Evolutionary conservation across 2,329 filamentous ascomycete genomes (phyloP).

Genomic region (Paecilomyces sp.): DNA sequence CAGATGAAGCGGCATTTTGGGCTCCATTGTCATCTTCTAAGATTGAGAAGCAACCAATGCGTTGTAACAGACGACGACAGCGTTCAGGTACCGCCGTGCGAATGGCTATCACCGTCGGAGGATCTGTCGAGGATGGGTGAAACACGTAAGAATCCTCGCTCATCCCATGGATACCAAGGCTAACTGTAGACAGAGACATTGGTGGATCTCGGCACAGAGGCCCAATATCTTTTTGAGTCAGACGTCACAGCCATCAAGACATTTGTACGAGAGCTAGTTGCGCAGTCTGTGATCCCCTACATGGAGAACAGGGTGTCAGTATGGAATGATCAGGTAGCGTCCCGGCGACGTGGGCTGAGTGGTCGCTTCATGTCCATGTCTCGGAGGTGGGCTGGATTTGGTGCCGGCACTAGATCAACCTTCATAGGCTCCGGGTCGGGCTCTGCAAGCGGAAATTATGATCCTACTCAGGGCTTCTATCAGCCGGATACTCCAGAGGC

Average conservation of each 20-base stretch:
- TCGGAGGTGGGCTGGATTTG: slow-evolving; percentile 81
- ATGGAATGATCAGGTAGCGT: slow-evolving; percentile 97
- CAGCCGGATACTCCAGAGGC: slow-evolving; percentile 78
- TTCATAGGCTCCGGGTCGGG: slow-evolving; percentile 41
- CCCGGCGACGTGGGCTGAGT: slow-evolving; percentile 75
- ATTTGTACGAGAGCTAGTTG: slow-evolving; percentile 90
- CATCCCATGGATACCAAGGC: not conserved
- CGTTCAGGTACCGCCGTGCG: slow-evolving; percentile 68
- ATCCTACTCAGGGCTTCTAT: slow-evolving; percentile 72
- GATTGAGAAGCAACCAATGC: slow-evolving; percentile 77
- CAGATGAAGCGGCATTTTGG: slow-evolving; percentile 99
- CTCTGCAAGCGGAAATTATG: slow-evolving; percentile 58
- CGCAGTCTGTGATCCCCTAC: slow-evolving; percentile 85
- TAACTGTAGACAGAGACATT: slow-evolving; percentile 27
- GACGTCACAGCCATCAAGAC: slow-evolving; percentile 81
- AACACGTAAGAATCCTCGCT: slow-evolving; percentile 40
- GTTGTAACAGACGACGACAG: slow-evolving; percentile 89
- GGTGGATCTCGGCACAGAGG: slow-evolving; percentile 60
- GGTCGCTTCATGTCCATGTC: slow-evolving; percentile 94
- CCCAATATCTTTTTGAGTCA: slow-evolving; percentile 81
- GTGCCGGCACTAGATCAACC: slow-evolving; percentile 55
- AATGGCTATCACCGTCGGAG: slow-evolving; percentile 85
- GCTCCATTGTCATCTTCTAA: slow-evolving; percentile 84
- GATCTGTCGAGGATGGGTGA: slow-evolving; percentile 68
- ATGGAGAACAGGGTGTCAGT: slow-evolving; percentile 89